Conservation (phyloP, 2,329 filamentous ascomycete species). For the Chaetomiaceae sp. region DNA sequence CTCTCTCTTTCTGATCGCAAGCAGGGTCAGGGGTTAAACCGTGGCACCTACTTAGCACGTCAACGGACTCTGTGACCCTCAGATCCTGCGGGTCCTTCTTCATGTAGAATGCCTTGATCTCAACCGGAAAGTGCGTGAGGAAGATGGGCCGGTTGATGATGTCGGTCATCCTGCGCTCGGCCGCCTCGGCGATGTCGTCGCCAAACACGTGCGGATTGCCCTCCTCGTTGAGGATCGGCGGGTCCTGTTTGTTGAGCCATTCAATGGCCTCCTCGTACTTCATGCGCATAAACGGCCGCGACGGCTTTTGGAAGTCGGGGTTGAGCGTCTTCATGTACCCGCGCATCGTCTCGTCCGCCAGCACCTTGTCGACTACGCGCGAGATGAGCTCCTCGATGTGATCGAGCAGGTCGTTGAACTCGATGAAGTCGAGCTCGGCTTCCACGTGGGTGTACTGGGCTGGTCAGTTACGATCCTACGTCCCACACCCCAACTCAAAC, state of each 20-base stretch:
- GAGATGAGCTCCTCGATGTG: constrained; percentile 88
- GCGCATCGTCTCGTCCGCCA: constrained; percentile 69
- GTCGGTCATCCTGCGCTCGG: constrained; percentile 95
- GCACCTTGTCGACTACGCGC: constrained; percentile 72
- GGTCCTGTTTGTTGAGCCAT: constrained; percentile 83
- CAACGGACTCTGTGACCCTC: constrained; percentile 88
- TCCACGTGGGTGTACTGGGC: constrained; percentile 86
- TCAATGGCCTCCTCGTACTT: constrained; percentile 89
- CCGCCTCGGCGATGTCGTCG: constrained; percentile 96
- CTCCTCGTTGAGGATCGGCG: constrained; percentile 82
- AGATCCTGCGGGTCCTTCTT: constrained; percentile 74
- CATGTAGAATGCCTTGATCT: constrained; percentile 99
- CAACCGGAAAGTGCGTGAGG: constrained; percentile 92
- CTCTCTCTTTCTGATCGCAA: neutral
- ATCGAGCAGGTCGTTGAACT: constrained; percentile 79
- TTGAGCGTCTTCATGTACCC: constrained; percentile 79
- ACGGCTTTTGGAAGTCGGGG: constrained; percentile 78
- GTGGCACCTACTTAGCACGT: constrained; percentile 49
- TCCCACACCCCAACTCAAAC: neutral
- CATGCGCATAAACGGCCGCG: constrained; percentile 90
- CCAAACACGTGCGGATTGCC: constrained; percentile 86
- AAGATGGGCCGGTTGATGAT: constrained; percentile 93
- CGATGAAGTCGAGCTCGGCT: constrained; percentile 93
- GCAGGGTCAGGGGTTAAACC: neutral
- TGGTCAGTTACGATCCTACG: too few species aligned